Percentiles rank a stretch among this genome's conserved stretches.
Conservation (phyloP, 352 stramenopile genomes). For the Phytopythium chamaehyphon region DNA sequence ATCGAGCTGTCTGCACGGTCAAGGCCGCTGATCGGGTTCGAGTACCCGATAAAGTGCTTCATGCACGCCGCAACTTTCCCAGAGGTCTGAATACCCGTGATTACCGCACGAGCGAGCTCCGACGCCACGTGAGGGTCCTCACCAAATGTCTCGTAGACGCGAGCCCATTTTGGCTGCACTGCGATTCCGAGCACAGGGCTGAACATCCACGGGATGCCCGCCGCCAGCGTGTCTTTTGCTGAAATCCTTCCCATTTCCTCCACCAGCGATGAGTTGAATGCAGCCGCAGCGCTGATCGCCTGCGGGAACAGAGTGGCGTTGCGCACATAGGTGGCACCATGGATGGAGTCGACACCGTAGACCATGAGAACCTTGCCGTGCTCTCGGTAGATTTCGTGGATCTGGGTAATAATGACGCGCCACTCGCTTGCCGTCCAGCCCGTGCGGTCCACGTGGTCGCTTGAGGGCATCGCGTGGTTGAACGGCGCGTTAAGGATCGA, state of each 20-base stretch:
- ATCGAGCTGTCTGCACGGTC: constrained; percentile 72
- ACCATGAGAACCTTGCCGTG: constrained; percentile 65
- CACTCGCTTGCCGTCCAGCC: constrained; percentile 75
- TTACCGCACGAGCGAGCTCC: constrained; percentile 62
- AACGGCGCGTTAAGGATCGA: constrained; percentile 87
- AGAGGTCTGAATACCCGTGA: constrained; percentile 77
- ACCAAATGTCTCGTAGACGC: constrained; percentile 93
- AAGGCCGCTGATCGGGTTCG: constrained; percentile 53
- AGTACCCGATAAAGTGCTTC: constrained; percentile 89
- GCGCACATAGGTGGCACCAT: constrained; percentile 88
- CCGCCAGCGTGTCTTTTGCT: constrained; percentile 81
- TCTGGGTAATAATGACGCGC: constrained; percentile 49
- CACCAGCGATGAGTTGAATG: constrained; percentile 83
- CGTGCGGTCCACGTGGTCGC: constrained; percentile 14
- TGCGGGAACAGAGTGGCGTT: constrained; percentile 83
- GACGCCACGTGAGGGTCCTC: constrained; percentile 83
- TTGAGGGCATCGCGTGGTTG: constrained; percentile 9
- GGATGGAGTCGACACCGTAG: constrained; percentile 89
- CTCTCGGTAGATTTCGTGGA: constrained; percentile 67
- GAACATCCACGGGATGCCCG: constrained; percentile 91
- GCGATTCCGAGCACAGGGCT: constrained; percentile 84
- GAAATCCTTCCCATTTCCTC: constrained; percentile 67
- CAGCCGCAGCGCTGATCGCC: constrained; percentile 84
- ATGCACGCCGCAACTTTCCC: constrained; percentile 74
- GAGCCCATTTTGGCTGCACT: constrained; percentile 78